A percentile compares a stretch with the other conserved stretches of the same genome.
These are phyloP conservation scores for Alternaria arborescens DNA, from an alignment of 2,329 filamentous ascomycete genomes.

Conservation along the genomic window DNA sequence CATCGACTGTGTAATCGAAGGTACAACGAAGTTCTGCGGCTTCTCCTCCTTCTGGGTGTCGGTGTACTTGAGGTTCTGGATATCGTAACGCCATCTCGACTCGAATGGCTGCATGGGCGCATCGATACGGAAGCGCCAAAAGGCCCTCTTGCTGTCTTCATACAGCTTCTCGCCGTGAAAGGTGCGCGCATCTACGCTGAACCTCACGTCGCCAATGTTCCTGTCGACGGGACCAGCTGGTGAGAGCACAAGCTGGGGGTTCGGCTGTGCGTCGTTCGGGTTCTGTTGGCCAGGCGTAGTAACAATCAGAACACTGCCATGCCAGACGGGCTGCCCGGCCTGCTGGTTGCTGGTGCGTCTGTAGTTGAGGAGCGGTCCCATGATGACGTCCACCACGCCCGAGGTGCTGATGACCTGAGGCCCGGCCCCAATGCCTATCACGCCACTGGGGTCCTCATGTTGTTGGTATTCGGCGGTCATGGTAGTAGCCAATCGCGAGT, in stretches of 20 bases:
- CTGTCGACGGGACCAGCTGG: slow-evolving; percentile 55
- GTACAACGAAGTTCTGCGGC: slow-evolving; percentile 62
- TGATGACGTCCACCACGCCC: slow-evolving; percentile 65
- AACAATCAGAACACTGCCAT: slow-evolving; percentile 86
- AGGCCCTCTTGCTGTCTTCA: slow-evolving; percentile 66
- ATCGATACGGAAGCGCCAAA: slow-evolving; percentile 66
- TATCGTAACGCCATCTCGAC: slow-evolving; percentile 78
- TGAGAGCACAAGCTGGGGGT: slow-evolving; percentile 67
- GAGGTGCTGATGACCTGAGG: slow-evolving; percentile 56
- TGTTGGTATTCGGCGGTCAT: slow-evolving; percentile 11
- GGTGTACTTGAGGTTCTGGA: slow-evolving; percentile 71
- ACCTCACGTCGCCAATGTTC: slow-evolving; percentile 32
- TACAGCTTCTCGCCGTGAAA: slow-evolving; percentile 65
- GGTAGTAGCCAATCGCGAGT: slow-evolving; percentile 2
- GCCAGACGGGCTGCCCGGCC: slow-evolving; percentile 66
- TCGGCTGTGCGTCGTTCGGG: slow-evolving; percentile 27
- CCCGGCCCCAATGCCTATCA: slow-evolving; percentile 52
- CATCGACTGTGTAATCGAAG: slow-evolving; percentile 69
- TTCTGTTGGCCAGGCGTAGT: slow-evolving; percentile 72
- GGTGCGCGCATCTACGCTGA: slow-evolving; percentile 39
- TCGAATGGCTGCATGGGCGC: slow-evolving; percentile 76
- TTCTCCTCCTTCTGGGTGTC: slow-evolving; percentile 54
- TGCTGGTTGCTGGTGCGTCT: slow-evolving; percentile 70
- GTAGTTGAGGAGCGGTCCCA: slow-evolving; percentile 81
- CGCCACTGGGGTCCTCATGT: slow-evolving; percentile 36